Conservation (phyloP, 2,329 filamentous ascomycete genomes). For the Aspergillus viridinutans region DNA sequence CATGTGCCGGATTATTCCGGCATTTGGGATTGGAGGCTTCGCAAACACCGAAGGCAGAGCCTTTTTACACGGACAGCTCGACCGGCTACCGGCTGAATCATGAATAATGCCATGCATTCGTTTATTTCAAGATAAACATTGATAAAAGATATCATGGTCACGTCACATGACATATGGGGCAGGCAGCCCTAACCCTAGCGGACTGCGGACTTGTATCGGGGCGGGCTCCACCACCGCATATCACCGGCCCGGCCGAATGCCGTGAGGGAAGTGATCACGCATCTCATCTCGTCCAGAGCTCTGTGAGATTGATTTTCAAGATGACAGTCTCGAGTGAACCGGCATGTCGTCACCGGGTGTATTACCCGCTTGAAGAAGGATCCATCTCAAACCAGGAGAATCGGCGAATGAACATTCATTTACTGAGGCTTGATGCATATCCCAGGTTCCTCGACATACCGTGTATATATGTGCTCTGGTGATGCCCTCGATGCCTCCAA, state of each 20-base stretch:
- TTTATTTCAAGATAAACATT: background rate
- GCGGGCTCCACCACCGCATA: background rate
- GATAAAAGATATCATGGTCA: background rate
- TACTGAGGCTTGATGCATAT: background rate
- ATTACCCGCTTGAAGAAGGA: background rate
- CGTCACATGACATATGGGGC: background rate
- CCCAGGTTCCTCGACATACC: background rate
- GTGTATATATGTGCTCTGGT: background rate
- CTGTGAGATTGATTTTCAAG: background rate
- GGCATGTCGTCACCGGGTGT: background rate
- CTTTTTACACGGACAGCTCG: slow-evolving; percentile 26
- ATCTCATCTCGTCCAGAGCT: background rate
- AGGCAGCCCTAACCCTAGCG: background rate
- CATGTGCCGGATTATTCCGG: slow-evolving; percentile 78
- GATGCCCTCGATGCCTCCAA: background rate
- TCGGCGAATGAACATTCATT: background rate
- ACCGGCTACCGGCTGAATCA: background rate
- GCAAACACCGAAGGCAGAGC: slow-evolving; percentile 58
- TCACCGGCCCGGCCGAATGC: background rate
- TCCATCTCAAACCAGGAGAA: background rate
- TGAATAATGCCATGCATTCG: background rate
- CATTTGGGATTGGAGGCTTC: slow-evolving; percentile 82
- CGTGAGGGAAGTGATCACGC: background rate
- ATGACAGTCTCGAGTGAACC: background rate
- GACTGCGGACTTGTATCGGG: background rate